Base-by-base conservation (phyloP, 2,329 filamentous ascomycete species). In the Pseudocercospora musae region DNA sequence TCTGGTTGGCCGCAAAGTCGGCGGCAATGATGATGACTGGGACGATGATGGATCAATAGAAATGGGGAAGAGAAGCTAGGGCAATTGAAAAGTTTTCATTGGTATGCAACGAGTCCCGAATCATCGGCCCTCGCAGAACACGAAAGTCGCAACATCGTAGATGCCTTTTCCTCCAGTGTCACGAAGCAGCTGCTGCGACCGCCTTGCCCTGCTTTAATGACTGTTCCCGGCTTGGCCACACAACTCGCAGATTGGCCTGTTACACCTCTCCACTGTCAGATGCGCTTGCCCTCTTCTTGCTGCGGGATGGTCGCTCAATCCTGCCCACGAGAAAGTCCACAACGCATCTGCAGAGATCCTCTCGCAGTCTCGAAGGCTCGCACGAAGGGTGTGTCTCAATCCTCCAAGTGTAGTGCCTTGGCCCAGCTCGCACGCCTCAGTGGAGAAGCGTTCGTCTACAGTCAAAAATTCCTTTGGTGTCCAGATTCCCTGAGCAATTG, bases 61-160 rank as follows among this genome's bases (percentile, higher is more conserved):
- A 78, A 82, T 90, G 82, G 89, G 88, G 63, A 92, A 92, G 79
- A 80, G 85, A 76, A 88, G 83, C 68, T 88, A 59, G 66, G 50
- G 48, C 18, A 29, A 46, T 25, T 21, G 15, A 21, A 40, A 5
- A 6, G 13, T 42, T 55, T 37, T 40, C 15, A 40, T 40, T 40
- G 4, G 4, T n/a, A 7, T n/a, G 37, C 37, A 40, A 31, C n/a
- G n/a, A n/a, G n/a, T n/a, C n/a, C n/a, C n/a, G n/a, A n/a, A n/a
- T n/a, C n/a, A n/a, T n/a, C n/a, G n/a, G 29, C 29, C 29, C 29
- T 31, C 29, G 29, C 29, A 9, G 4, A 31, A 11, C 29, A 31
- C 7, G 10, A 11, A 31, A 31, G 29, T 11, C 29, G 10, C 7
- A 31, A 11, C 29, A 31, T 11, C 7, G 2, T 11, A 31, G 10